Conservation (phyloP, 2,329 filamentous ascomycete species). For the Plectosphaerella cucumerina region DNA sequence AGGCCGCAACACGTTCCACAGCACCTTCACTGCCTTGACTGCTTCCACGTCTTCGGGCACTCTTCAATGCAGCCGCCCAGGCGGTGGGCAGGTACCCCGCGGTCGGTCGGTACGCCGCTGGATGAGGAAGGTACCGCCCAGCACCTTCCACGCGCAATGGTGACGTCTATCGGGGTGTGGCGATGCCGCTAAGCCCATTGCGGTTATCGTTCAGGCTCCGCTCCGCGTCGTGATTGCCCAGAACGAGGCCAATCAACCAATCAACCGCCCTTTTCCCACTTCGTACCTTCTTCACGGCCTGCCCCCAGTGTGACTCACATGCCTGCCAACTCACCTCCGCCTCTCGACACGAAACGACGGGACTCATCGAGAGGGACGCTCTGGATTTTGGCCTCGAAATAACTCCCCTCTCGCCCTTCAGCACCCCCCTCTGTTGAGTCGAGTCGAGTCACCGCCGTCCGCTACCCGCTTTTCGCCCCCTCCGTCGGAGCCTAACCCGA, state of each 20-base stretch:
- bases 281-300: too few relatives aligned
- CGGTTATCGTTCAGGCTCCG: neutral
- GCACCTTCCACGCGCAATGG: neutral
- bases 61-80: too few relatives aligned
- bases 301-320: neutral
- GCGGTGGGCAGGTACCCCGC: too few relatives aligned
- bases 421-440: neutral
- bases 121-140: too few relatives aligned
- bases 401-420: neutral
- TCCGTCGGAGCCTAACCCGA: neutral
- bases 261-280: neutral
- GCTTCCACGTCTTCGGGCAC: too few relatives aligned
- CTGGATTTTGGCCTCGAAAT: neutral
- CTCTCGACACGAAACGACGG: neutral
- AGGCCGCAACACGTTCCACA: too few relatives aligned
- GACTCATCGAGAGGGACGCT: neutral
- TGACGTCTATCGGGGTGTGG: slow-evolving; percentile 9
- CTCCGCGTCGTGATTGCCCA: neutral
- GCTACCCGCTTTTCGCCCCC: neutral
- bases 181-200: slow-evolving; percentile 3
- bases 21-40: too few relatives aligned
- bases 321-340: neutral
- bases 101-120: too few relatives aligned
- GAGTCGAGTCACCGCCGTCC: neutral
- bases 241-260: neutral